Base-by-base conservation (phyloP, 805 yeast genomes). In the Pichia manshurica region DNA sequence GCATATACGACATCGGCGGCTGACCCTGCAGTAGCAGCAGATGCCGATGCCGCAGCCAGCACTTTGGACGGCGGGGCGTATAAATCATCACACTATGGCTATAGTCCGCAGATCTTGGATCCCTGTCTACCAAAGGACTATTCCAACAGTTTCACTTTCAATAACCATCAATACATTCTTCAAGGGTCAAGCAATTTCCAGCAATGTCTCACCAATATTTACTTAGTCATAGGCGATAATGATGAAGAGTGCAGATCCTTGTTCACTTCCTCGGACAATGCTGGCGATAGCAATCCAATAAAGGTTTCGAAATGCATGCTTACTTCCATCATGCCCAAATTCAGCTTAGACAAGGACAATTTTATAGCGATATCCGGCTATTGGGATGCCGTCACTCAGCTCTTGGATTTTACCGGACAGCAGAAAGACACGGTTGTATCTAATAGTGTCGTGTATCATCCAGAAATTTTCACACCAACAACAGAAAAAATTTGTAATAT, bases 331-430 rank as follows among this genome's bases (percentile, higher is more conserved):
- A 67, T 77, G 25, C 87, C 40, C 3, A n/a, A 44, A 10, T 20
- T 44, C 62, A 80, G 76, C 53, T 78, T 81, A 56, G 75, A 75
- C 42, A 65, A 74, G 31, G 74, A 77, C 52, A 75, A 73, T 48
- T 81, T 82, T 48, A 67, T 78, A 36, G 87, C 86, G 0, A 82
- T 82, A 8, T 78, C 84, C 50, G 86, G 84, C 4, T 80, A 80
- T 58, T 80, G 84, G 81, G 81, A 81, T 55, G 75, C 81, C 4
- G 67, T 81, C 35, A 71, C 73, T n/a, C 68, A 70, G 42, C 63
- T 79, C 34, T 57, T 77, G 33, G 62, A 68, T 10, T 64, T 68
- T 16, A 56, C 58, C 10, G 43, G 47, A 16, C 58, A 64, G 34
- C 22, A 22, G 15, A 6, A 48, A 17, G 34, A 21, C 22, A 17